phyloP scores from a whole-genome alignment of 2,329 filamentous ascomycete species.

The Neonectria neomacrospora region DNA sequence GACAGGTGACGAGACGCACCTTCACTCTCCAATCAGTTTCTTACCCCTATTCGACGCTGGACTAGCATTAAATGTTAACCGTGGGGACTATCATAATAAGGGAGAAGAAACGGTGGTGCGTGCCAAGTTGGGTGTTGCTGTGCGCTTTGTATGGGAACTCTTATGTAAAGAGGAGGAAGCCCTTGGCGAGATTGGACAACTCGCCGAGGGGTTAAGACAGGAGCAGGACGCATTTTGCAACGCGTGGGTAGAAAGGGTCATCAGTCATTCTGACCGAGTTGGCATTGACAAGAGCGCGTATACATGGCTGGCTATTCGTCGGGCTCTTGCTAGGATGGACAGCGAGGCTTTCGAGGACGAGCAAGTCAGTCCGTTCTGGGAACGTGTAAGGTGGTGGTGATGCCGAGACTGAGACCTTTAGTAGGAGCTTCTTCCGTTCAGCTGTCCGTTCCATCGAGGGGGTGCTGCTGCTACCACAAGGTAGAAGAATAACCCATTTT shows the following conservation, averaged over 20 bases:
- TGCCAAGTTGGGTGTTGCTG: conserved; percentile 8
- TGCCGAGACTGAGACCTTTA: not conserved
- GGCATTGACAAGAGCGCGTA: conserved; percentile 9
- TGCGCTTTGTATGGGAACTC: conserved; percentile 14
- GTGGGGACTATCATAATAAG: conserved; percentile 2
- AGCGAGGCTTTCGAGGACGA: conserved; percentile 12
- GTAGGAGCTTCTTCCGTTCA: not conserved
- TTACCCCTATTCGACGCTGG: conserved; percentile 14
- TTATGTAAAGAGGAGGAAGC: conserved; percentile 6
- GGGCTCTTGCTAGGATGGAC: conserved; percentile 7
- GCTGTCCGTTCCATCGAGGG: too few species aligned
- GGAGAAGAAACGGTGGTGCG: conserved; percentile 11
- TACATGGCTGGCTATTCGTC: conserved; percentile 5
- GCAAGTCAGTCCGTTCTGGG: conserved; percentile 6
- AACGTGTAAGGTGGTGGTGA: conserved; percentile 4
- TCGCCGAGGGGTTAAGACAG: not conserved
- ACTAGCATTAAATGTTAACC: conserved; percentile 6
- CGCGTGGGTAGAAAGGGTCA: conserved; percentile 8
- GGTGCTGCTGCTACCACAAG: too few species aligned
- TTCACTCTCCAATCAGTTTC: conserved; percentile 7
- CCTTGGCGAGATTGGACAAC: not conserved
- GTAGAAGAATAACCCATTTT: too few species aligned
- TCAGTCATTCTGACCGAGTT: not conserved
- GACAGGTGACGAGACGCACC: conserved; percentile 5
- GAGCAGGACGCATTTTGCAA: conserved; percentile 5